A percentile compares a stretch with the other conserved stretches of the same genome.
Conservation (phyloP, 495 filamentous ascomycete species). For the Entonaema liquescens region DNA sequence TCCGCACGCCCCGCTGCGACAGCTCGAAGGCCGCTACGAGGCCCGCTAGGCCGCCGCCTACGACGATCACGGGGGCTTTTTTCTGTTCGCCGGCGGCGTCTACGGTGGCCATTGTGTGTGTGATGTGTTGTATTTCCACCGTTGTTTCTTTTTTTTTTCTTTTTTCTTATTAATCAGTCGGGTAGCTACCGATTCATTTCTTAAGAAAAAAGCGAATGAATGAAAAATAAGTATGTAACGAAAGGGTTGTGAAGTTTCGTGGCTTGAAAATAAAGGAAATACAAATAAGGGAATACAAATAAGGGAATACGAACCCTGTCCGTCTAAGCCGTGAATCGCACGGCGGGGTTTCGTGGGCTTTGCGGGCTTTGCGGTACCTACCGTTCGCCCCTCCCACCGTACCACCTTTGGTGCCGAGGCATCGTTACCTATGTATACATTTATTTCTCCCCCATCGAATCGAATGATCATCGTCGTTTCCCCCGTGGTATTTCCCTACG, state of each 20-base stretch:
- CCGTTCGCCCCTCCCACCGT: conserved; percentile 3
- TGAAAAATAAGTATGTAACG: too few relatives aligned
- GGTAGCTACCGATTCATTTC: too few relatives aligned
- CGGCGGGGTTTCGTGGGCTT: too few relatives aligned
- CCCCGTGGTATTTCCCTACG: neutral
- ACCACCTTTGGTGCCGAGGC: conserved; percentile 11
- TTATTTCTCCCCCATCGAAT: neutral
- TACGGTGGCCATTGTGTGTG: conserved; percentile 16
- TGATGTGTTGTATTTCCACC: too few relatives aligned
- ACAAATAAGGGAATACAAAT: neutral
- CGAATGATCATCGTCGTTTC: conserved; percentile 2
- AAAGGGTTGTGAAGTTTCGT: too few relatives aligned
- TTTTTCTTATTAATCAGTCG: too few relatives aligned
- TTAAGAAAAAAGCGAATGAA: too few relatives aligned
- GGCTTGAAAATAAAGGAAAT: too few relatives aligned
- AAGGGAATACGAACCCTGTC: neutral
- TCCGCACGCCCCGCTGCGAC: conserved; percentile 49
- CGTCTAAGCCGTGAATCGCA: conserved; percentile 5
- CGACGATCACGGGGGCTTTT: conserved; percentile 56
- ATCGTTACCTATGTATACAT: neutral
- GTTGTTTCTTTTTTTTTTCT: too few relatives aligned
- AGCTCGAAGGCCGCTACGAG: conserved; percentile 63
- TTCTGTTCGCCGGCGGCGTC: conserved; percentile 18
- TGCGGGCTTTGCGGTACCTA: neutral
- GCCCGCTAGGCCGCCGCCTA: conserved; percentile 61